phyloP scores from a whole-genome alignment of 1,284 basidiomycete genomes.

The Stereum hirsutum region DNA sequence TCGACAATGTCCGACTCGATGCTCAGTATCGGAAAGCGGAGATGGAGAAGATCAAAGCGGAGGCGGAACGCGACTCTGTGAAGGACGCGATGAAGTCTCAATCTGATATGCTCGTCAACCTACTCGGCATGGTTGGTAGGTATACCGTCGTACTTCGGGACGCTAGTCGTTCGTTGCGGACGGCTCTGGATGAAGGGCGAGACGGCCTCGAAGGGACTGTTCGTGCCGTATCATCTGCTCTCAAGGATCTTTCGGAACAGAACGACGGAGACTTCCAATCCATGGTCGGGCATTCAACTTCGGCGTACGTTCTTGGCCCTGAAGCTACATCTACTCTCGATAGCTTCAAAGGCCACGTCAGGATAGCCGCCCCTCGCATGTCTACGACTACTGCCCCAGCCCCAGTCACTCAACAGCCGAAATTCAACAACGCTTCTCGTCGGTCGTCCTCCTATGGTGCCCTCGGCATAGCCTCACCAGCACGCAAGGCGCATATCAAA shows the following conservation, averaged over 20 bases:
- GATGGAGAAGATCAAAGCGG: slow-evolving; percentile 64
- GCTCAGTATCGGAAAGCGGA: slow-evolving; percentile 60
- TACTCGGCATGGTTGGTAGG: slow-evolving; percentile 74
- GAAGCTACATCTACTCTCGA: slow-evolving; percentile 32
- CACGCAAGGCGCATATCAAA: slow-evolving; percentile 17
- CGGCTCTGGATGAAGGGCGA: slow-evolving; percentile 31
- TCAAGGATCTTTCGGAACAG: slow-evolving; percentile 49
- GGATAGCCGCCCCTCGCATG: slow-evolving; percentile 15
- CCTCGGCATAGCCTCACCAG: slow-evolving; percentile 23
- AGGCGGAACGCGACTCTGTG: slow-evolving; percentile 63
- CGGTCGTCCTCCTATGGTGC: slow-evolving; percentile 43
- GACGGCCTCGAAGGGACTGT: slow-evolving; percentile 30
- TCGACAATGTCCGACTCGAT: slow-evolving; percentile 68
- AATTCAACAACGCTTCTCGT: slow-evolving; percentile 26
- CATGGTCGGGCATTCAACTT: slow-evolving; percentile 56
- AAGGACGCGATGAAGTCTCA: slow-evolving; percentile 57
- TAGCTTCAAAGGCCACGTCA: slow-evolving; percentile 32
- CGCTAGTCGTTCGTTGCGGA: slow-evolving; percentile 46
- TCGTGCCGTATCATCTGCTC: slow-evolving; percentile 36
- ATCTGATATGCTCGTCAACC: slow-evolving; percentile 57
- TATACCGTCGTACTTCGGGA: slow-evolving; percentile 69
- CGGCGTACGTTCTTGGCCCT: slow-evolving; percentile 35
- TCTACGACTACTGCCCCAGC: slow-evolving; percentile 35
- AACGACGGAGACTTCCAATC: slow-evolving; percentile 61
- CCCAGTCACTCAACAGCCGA: slow-evolving; percentile 31